Conservation (phyloP, 768 basidiomycete genomes). For the Galerina sulciceps region DNA sequence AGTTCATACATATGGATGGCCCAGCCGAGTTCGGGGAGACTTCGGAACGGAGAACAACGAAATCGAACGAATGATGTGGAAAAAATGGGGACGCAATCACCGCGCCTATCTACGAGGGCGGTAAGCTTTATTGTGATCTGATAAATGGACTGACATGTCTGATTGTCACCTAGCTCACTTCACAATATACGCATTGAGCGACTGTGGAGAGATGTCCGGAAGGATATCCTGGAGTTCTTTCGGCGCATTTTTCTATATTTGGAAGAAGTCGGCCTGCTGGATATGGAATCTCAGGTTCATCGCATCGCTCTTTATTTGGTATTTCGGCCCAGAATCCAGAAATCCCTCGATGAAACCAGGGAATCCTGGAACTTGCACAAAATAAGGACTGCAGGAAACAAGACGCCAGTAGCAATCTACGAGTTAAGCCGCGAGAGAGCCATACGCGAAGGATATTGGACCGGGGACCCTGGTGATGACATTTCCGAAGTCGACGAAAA, state of each 20-base stretch:
- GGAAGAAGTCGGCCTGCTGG: slow-evolving; percentile 26
- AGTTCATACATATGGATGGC: slow-evolving; percentile 29
- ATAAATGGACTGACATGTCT: not conserved
- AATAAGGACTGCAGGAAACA: slow-evolving; percentile 14
- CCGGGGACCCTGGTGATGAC: slow-evolving; percentile 10
- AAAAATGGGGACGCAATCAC: too few species aligned
- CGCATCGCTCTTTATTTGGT: slow-evolving; percentile 6
- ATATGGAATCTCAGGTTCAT: slow-evolving; percentile 13
- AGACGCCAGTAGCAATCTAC: slow-evolving; percentile 9
- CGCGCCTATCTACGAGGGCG: slow-evolving; percentile 24
- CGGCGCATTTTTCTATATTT: slow-evolving; percentile 31
- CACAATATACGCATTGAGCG: slow-evolving; percentile 11
- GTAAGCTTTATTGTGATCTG: too few species aligned
- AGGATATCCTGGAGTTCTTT: slow-evolving; percentile 32
- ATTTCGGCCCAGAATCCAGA: slow-evolving; percentile 9
- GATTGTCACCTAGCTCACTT: not conserved
- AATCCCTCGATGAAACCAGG: slow-evolving; percentile 1
- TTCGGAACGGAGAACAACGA: slow-evolving; percentile 29
- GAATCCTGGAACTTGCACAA: slow-evolving; percentile 14
- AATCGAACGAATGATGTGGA: not conserved
- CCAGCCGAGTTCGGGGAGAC: slow-evolving; percentile 31
- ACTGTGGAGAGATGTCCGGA: slow-evolving; percentile 21
- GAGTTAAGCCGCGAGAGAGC: slow-evolving; percentile 10
- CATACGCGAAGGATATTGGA: slow-evolving; percentile 10
- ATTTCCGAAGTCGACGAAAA: not conserved